Percentiles rank a stretch among this genome's conserved stretches.
Conservation (phyloP, 169 alveolate species). For the Plasmodium chabaudi region DNA sequence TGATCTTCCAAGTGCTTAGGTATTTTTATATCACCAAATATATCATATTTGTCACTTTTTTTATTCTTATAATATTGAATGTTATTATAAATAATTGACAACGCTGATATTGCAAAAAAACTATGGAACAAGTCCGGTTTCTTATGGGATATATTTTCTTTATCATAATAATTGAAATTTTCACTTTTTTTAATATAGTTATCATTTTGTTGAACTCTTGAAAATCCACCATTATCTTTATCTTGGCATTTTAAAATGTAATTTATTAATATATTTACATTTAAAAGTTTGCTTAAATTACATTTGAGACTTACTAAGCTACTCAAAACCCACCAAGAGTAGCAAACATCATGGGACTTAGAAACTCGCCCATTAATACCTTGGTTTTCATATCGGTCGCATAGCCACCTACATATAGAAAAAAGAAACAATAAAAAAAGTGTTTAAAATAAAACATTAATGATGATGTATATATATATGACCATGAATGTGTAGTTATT, state of each 20-base stretch:
- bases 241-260: conserved; percentile 58
- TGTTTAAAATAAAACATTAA: background rate
- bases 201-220: conserved; percentile 32
- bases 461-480: background rate
- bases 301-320: conserved; percentile 60
- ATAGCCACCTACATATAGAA: conserved; percentile 36
- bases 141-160: conserved; percentile 13
- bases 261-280: conserved; percentile 42
- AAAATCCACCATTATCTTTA: conserved; percentile 57
- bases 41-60: background rate
- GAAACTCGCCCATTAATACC: conserved; percentile 84
- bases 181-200: conserved; percentile 7
- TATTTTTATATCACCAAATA: conserved; percentile 13
- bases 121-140: conserved; percentile 53
- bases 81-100: conserved; percentile 59
- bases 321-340: conserved; percentile 84
- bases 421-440: background rate
- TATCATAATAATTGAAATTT: conserved; percentile 21
- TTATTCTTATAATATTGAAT: conserved; percentile 32
- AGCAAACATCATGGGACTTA: conserved; percentile 83
- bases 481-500: background rate
- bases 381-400: conserved; percentile 52
- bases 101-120: conserved; percentile 53
- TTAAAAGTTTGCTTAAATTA: conserved; percentile 24
- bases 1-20: conserved; percentile 20